phyloP scores from a whole-genome alignment of 140 eudicot species.

The Ambrosia hybrid region DNA sequence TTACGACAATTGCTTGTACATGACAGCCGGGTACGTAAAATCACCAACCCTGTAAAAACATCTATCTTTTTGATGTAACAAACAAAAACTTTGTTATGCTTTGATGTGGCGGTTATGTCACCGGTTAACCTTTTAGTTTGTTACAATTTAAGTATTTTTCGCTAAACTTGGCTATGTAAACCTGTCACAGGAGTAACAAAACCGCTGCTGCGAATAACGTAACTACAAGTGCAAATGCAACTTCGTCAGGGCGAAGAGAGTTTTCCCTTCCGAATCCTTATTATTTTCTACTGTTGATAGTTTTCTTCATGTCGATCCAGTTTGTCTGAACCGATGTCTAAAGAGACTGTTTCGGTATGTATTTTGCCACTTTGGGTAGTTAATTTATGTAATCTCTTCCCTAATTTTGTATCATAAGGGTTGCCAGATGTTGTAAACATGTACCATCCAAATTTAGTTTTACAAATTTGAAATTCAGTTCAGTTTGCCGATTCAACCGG shows the following conservation, averaged over 20 bases:
- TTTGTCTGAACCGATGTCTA: conserved; percentile 19
- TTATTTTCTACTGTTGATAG: not conserved
- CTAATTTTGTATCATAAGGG: conserved; percentile 45
- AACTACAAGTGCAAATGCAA: conserved; percentile 43
- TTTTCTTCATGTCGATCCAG: conserved; percentile 13
- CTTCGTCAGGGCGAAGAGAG: conserved; percentile 43
- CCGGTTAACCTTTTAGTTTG: not conserved
- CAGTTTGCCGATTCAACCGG: too few species aligned
- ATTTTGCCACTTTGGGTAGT: conserved; percentile 8
- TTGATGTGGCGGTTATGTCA: not conserved
- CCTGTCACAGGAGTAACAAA: conserved; percentile 57
- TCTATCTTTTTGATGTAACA: not conserved
- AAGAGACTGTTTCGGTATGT: conserved; percentile 29
- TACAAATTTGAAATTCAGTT: too few species aligned
- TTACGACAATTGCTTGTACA: conserved; percentile 86
- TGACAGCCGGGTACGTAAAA: conserved; percentile 71
- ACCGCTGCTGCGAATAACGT: conserved; percentile 53
- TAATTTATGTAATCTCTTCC: conserved; percentile 24
- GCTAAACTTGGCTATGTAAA: conserved; percentile 8
- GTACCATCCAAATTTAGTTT: conserved; percentile 7
- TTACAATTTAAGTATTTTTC: not conserved
- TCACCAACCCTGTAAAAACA: conserved; percentile 7
- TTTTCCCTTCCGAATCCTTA: conserved; percentile 21
- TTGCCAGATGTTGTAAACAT: conserved; percentile 16
- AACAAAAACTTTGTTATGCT: not conserved